These are phyloP conservation scores for Talaromyces albobiverticillius DNA, from an alignment of 2,329 filamentous ascomycete species.

Conservation along the genomic window DNA sequence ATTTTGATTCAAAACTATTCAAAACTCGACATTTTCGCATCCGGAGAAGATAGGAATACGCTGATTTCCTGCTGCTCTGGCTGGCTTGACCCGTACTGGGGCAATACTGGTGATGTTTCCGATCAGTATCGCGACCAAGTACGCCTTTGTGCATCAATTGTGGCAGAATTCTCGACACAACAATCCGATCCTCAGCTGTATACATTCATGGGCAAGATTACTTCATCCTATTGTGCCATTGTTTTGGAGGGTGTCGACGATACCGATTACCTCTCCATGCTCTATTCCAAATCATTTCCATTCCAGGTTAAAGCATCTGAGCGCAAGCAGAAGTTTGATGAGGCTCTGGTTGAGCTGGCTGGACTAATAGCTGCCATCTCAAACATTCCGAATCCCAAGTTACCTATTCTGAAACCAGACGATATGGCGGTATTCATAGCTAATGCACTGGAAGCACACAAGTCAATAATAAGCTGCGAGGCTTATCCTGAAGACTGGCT, in stretches of 20 bases:
- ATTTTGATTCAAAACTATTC: conserved; percentile 91
- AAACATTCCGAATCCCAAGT: conserved; percentile 69
- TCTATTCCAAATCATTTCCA: conserved; percentile 87
- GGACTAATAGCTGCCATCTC: conserved; percentile 81
- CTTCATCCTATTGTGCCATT: conserved; percentile 82
- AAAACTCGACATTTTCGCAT: conserved; percentile 73
- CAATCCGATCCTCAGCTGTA: conserved; percentile 77
- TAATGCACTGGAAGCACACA: conserved; percentile 77
- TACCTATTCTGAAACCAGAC: conserved; percentile 72
- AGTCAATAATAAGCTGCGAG: conserved; percentile 83
- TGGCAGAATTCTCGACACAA: conserved; percentile 74
- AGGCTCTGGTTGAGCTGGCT: conserved; percentile 82
- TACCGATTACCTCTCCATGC: conserved; percentile 68
- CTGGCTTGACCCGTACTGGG: conserved; percentile 96
- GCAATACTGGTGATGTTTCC: conserved; percentile 66
- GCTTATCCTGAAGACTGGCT: conserved; percentile 89
- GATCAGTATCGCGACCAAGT: conserved; percentile 92
- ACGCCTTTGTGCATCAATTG: conserved; percentile 85
- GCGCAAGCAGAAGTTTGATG: conserved; percentile 67
- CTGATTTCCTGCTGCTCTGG: conserved; percentile 77
- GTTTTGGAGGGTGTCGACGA: conserved; percentile 61
- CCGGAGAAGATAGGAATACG: conserved; percentile 70
- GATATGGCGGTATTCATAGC: conserved; percentile 74
- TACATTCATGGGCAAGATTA: conserved; percentile 84
- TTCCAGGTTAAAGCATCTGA: conserved; percentile 72